Percentiles rank a stretch among this genome's conserved stretches.
Evolutionary conservation across 192 early-diverging fungal genomes (phyloP).

Genomic region (Coemansia sp.): DNA sequence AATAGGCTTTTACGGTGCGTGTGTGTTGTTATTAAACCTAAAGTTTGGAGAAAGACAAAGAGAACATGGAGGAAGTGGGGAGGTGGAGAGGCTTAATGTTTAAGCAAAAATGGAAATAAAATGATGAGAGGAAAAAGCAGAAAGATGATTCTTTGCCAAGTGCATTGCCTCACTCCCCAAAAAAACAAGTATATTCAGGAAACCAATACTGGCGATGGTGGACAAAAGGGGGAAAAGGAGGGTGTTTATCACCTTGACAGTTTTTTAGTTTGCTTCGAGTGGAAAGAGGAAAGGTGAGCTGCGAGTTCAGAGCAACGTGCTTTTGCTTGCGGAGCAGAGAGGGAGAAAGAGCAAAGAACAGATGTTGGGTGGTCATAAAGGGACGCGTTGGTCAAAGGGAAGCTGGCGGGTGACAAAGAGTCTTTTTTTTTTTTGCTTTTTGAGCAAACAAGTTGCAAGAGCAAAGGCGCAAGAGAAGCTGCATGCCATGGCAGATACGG

Average conservation of each 20-base stretch:
- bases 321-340: neutral
- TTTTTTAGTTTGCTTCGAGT: neutral
- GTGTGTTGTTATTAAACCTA: slow-evolving; percentile 5
- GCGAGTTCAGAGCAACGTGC: slow-evolving; percentile 11
- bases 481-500: neutral
- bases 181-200: slow-evolving; percentile 2
- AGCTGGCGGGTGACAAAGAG: neutral
- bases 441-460: slow-evolving; percentile 5
- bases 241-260: neutral
- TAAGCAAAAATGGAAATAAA: neutral
- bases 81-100: neutral
- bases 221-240: neutral
- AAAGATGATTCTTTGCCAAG: neutral
- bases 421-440: neutral
- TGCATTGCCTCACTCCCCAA: neutral
- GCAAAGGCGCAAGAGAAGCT: slow-evolving; percentile 1
- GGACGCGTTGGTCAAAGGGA: neutral
- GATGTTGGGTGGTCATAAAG: neutral
- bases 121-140: neutral
- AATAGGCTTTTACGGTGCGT: neutral
- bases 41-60: slow-evolving; percentile 4
- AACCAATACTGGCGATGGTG: neutral
- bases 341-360: neutral
- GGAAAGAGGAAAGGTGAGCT: slow-evolving; percentile 2
- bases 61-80: neutral